These are phyloP conservation scores for Colletotrichum sp. DNA, from an alignment of 2,329 filamentous ascomycete species.

Conservation along the genomic window DNA sequence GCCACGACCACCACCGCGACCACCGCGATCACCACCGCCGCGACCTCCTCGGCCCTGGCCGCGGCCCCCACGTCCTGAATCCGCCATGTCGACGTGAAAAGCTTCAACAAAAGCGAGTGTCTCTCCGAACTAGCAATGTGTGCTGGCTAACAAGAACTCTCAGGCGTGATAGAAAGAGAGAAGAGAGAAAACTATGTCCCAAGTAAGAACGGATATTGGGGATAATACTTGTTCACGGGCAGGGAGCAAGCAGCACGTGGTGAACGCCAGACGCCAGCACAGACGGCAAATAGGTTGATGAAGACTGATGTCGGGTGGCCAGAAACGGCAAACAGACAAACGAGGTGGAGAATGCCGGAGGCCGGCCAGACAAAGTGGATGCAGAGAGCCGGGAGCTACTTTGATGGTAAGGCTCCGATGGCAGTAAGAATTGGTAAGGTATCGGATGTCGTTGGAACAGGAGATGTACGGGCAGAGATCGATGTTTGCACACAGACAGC, in stretches of 20 bases:
- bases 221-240: background rate
- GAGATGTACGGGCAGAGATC: background rate
- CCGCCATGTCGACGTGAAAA: background rate
- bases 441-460: background rate
- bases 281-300: background rate
- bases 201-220: background rate
- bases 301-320: background rate
- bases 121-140: background rate
- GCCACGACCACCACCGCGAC: conserved; percentile 20
- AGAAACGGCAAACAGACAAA: background rate
- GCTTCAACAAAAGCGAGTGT: background rate
- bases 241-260: background rate
- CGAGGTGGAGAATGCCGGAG: background rate
- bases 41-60: background rate
- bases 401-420: background rate
- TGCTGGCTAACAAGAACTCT: background rate
- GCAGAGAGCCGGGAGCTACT: background rate
- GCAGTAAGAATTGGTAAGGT: background rate
- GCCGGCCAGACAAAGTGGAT: background rate
- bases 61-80: background rate
- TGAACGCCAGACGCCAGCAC: background rate
- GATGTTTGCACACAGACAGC: background rate
- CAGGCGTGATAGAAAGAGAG: background rate
- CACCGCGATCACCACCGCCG: background rate
- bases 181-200: background rate